These are phyloP conservation scores for Tolypocladium nubicola DNA, from an alignment of 2,329 filamentous ascomycete species.

Conservation along the genomic window DNA sequence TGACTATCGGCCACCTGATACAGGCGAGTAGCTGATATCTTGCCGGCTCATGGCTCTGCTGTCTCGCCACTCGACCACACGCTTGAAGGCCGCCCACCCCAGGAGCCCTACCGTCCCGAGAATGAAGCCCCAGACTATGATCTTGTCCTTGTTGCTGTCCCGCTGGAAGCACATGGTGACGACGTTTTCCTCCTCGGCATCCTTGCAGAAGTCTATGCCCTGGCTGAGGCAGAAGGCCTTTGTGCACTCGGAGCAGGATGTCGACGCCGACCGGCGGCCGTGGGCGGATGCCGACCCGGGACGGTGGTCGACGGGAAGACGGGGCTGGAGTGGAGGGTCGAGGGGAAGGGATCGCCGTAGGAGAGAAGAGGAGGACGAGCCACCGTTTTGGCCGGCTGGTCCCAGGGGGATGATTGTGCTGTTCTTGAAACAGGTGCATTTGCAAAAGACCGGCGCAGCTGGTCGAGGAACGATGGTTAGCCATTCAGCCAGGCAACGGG, in stretches of 20 bases:
- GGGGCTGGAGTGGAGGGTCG: constrained; percentile 9
- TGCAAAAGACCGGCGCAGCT: constrained; percentile 57
- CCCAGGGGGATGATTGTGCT: constrained; percentile 55
- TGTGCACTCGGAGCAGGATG: constrained; percentile 51
- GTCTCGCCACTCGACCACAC: constrained; percentile 30
- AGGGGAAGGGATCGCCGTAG: constrained; percentile 12
- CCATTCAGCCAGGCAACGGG: neutral
- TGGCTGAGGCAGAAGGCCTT: constrained; percentile 53
- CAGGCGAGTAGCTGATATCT: constrained; percentile 17
- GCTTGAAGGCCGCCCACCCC: constrained; percentile 47
- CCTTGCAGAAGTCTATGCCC: constrained; percentile 52
- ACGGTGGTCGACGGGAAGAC: neutral
- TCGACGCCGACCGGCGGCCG: constrained; percentile 25
- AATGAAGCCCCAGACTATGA: constrained; percentile 57
- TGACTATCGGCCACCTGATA: constrained; percentile 8
- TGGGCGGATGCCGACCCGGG: neutral
- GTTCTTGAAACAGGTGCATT: constrained; percentile 61
- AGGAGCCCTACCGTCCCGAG: constrained; percentile 46
- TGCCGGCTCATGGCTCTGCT: constrained; percentile 17
- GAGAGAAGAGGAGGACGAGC: constrained; percentile 13
- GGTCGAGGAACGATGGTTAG: neutral
- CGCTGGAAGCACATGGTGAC: constrained; percentile 55
- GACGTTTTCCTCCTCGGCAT: constrained; percentile 50
- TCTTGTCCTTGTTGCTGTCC: constrained; percentile 55
- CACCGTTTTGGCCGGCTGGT: constrained; percentile 23